These are phyloP conservation scores for Thermomucor indicae-seudaticae DNA, from an alignment of 371 early-diverging fungal species.

Conservation along the genomic window DNA sequence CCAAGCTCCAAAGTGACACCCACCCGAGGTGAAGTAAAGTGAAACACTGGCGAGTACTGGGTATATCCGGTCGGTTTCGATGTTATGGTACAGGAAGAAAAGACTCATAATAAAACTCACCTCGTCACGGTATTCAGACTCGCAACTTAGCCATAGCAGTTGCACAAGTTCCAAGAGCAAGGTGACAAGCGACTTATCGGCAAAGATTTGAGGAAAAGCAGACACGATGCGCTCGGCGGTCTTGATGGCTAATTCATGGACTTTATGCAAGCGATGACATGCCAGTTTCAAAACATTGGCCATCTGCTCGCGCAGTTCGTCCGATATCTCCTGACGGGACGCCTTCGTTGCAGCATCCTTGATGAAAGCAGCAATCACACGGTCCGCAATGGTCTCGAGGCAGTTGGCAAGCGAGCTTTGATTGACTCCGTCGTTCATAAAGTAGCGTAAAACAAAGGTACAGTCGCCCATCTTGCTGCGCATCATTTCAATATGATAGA, in stretches of 20 bases:
- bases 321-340: slow-evolving; percentile 42
- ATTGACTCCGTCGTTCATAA: slow-evolving; percentile 81
- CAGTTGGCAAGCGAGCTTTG: slow-evolving; percentile 64
- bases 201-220: slow-evolving; percentile 70
- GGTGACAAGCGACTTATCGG: slow-evolving; percentile 59
- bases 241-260: slow-evolving; percentile 58
- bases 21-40: slow-evolving; percentile 62
- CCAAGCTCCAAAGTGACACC: slow-evolving; percentile 70
- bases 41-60: slow-evolving; percentile 68
- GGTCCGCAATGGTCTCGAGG: slow-evolving; percentile 74
- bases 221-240: slow-evolving; percentile 50
- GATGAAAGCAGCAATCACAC: slow-evolving; percentile 46
- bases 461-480: slow-evolving; percentile 69
- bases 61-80: neutral
- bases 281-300: slow-evolving; percentile 58
- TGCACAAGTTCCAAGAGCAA: slow-evolving; percentile 74
- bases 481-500: slow-evolving; percentile 83
- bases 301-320: slow-evolving; percentile 50
- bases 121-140: slow-evolving; percentile 77
- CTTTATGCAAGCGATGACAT: slow-evolving; percentile 66
- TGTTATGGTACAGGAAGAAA: neutral
- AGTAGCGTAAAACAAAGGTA: slow-evolving; percentile 72
- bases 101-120: slow-evolving; percentile 6
- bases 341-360: slow-evolving; percentile 53
- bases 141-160: slow-evolving; percentile 76